These are phyloP conservation scores for Linaria vulgaris DNA, from an alignment of 257 asterid species.

Conservation along the genomic window DNA sequence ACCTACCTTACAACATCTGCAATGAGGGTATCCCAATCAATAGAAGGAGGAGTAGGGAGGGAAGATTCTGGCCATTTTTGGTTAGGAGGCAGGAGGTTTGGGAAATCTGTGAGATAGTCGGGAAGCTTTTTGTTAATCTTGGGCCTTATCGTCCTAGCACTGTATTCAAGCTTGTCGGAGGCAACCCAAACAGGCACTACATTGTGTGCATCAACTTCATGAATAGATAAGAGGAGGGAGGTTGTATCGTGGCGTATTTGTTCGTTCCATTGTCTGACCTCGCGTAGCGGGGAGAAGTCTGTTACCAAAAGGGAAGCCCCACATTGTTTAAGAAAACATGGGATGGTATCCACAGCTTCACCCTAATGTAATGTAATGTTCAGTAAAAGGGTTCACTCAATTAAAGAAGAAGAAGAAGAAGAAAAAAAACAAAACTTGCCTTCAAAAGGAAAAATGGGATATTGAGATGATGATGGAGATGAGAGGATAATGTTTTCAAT, in stretches of 20 bases:
- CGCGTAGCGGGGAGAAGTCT: constrained; percentile 91
- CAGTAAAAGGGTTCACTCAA: not conserved
- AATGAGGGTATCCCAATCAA: constrained; percentile 72
- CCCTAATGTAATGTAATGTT: constrained; percentile 46
- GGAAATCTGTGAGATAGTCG: constrained; percentile 73
- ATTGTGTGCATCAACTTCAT: constrained; percentile 93
- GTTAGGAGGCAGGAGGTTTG: constrained; percentile 45
- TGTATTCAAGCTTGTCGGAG: constrained; percentile 78
- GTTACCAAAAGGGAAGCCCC: constrained; percentile 94
- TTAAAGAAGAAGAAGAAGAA: not conserved
- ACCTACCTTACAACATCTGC: constrained; percentile 65
- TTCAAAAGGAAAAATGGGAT: constrained; percentile 82
- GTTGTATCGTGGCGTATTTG: constrained; percentile 55
- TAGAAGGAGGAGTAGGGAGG: constrained; percentile 31
- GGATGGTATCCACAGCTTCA: constrained; percentile 81
- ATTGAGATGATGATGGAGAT: constrained; percentile 43
- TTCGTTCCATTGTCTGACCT: constrained; percentile 77
- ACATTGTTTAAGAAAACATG: constrained; percentile 63
- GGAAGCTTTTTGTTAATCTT: constrained; percentile 82
- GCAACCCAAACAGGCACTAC: constrained; percentile 94
- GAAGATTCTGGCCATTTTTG: constrained; percentile 68
- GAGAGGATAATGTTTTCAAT: constrained; percentile 48
- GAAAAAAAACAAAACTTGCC: constrained; percentile 30
- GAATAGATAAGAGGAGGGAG: no score
- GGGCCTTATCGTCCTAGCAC: constrained; percentile 80